Percentiles rank a stretch among this genome's conserved stretches.
Evolutionary conservation across 257 asterid species (phyloP).

Genomic region (Orobanche coerulescens): DNA sequence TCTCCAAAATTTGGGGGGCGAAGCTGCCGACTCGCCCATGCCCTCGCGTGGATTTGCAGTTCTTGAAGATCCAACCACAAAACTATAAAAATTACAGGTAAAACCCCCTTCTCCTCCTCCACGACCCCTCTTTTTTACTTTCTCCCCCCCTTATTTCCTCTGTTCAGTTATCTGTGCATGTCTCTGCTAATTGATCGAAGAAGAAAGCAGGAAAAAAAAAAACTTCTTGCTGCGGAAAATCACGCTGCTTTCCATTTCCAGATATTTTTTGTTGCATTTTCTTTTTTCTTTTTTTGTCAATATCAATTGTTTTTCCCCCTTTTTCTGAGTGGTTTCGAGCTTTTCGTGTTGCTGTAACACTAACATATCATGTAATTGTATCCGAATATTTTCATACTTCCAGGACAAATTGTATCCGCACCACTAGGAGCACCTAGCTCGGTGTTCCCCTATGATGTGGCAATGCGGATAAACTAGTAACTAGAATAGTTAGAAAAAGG

Average conservation of each 20-base stretch:
- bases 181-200: constrained; percentile 17
- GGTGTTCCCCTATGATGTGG: too few relatives aligned
- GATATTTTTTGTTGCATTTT: background rate
- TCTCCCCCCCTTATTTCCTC: background rate
- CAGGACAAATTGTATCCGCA: too few relatives aligned
- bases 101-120: constrained; percentile 25
- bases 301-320: background rate
- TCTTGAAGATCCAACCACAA: constrained; percentile 39
- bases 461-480: too few relatives aligned
- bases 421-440: too few relatives aligned
- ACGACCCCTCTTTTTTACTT: constrained; percentile 10
- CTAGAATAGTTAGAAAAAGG: too few relatives aligned
- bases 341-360: background rate
- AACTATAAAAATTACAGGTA: constrained; percentile 32
- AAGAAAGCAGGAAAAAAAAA: background rate
- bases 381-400: too few relatives aligned
- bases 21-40: constrained; percentile 55
- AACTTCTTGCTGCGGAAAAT: background rate
- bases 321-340: background rate
- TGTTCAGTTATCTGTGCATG: background rate
- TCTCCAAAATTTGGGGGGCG: constrained; percentile 34
- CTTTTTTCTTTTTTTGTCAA: background rate
- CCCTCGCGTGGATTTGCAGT: constrained; percentile 78
- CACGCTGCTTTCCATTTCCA: background rate
- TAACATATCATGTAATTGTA: too few relatives aligned